Conservation (phyloP, 208 protist species). For the Acanthamoeba comandoni region DNA sequence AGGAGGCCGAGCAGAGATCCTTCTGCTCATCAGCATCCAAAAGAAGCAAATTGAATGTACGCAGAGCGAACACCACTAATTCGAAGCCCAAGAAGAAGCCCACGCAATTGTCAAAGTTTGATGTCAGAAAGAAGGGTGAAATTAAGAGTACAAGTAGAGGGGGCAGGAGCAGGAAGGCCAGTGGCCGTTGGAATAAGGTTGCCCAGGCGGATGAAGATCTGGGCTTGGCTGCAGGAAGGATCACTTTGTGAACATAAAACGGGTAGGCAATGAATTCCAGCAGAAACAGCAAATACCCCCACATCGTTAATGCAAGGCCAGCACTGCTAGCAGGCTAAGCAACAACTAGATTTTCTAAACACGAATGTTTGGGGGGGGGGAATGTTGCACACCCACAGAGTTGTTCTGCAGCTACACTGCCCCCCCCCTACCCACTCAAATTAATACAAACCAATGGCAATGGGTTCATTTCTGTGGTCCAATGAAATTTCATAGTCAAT, state of each 20-base stretch:
- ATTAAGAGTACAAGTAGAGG: slow-evolving; percentile 7
- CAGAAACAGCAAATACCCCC: slow-evolving; percentile 54
- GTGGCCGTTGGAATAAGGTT: slow-evolving; percentile 34
- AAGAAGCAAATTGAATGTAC: slow-evolving; percentile 44
- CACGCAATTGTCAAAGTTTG: slow-evolving; percentile 23
- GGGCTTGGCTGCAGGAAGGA: slow-evolving; percentile 27
- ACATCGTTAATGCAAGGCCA: too few relatives aligned
- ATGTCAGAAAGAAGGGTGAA: background rate
- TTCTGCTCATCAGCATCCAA: slow-evolving; percentile 56
- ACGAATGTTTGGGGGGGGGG: too few relatives aligned
- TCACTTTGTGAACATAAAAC: slow-evolving; percentile 36
- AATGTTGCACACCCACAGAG: too few relatives aligned
- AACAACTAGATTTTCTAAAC: too few relatives aligned
- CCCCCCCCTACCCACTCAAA: too few relatives aligned
- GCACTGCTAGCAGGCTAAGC: too few relatives aligned
- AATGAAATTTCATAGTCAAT: too few relatives aligned
- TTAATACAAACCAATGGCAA: too few relatives aligned
- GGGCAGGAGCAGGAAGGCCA: slow-evolving; percentile 9
- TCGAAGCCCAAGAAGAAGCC: slow-evolving; percentile 49
- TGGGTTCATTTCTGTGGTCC: too few relatives aligned
- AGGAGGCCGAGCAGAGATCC: slow-evolving; percentile 11
- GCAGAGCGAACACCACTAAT: slow-evolving; percentile 28
- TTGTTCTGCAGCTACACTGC: too few relatives aligned
- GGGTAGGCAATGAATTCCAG: slow-evolving; percentile 17
- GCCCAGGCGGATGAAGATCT: background rate